Conservation (phyloP, 305 asterid species). For the Vinca major region DNA sequence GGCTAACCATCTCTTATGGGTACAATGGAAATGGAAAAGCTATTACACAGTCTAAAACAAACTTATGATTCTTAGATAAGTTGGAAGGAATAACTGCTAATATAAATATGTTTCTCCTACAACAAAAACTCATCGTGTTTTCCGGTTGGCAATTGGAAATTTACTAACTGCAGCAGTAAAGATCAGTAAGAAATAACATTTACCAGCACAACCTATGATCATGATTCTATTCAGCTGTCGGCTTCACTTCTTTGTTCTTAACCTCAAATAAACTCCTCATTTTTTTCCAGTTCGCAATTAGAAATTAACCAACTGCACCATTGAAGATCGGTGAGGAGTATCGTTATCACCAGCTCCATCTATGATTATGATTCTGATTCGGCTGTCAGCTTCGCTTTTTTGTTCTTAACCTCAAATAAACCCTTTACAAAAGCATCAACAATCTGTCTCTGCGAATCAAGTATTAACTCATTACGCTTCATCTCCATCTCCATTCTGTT, state of each 20-base stretch:
- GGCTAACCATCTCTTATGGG: background rate
- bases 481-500: conserved; percentile 84
- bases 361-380: conserved; percentile 16
- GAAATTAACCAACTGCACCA: background rate
- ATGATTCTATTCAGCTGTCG: too few relatives aligned
- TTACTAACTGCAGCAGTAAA: too few relatives aligned
- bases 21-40: background rate
- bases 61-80: background rate
- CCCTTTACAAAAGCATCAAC: conserved; percentile 72
- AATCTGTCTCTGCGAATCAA: conserved; percentile 73
- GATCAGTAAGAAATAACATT: too few relatives aligned
- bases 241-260: too few relatives aligned
- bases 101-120: background rate
- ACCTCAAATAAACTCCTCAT: too few relatives aligned
- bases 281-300: too few relatives aligned
- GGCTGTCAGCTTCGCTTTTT: conserved; percentile 29
- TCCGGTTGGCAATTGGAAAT: background rate
- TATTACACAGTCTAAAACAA: background rate
- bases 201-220: too few relatives aligned
- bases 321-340: background rate
- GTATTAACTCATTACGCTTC: conserved; percentile 65
- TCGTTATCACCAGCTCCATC: background rate
- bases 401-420: conserved; percentile 47
- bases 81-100: background rate
- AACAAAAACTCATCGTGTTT: background rate